phyloP scores from a whole-genome alignment of 139 green algal species.

The Nannochloris sp. region DNA sequence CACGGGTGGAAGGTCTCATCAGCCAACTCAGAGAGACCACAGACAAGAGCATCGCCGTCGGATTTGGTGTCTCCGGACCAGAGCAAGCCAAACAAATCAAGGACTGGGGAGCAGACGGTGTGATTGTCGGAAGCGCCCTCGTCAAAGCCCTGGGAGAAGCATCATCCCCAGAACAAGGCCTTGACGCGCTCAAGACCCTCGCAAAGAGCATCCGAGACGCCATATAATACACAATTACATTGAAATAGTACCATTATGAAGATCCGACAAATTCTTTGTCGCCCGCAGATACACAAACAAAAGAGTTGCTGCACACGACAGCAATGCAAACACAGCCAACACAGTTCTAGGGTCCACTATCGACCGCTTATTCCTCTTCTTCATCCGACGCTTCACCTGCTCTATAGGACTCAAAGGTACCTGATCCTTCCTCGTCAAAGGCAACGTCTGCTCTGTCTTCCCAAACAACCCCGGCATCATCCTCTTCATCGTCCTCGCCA shows the following conservation, averaged over 20 bases:
- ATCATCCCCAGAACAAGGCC: slow-evolving; percentile 39
- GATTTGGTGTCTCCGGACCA: slow-evolving; percentile 87
- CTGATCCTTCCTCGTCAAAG: slow-evolving; percentile 41
- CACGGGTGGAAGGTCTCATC: slow-evolving; percentile 76
- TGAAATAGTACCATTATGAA: not conserved
- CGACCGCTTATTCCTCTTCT: slow-evolving; percentile 18
- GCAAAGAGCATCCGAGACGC: slow-evolving; percentile 37
- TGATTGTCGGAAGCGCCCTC: slow-evolving; percentile 91
- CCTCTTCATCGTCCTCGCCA: slow-evolving; percentile 52
- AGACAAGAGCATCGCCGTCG: slow-evolving; percentile 82
- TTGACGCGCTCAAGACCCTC: slow-evolving; percentile 49
- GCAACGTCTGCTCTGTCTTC: slow-evolving; percentile 25
- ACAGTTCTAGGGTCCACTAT: slow-evolving; percentile 24
- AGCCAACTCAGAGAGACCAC: slow-evolving; percentile 57
- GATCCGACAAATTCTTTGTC: slow-evolving; percentile 2
- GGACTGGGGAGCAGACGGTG: slow-evolving; percentile 89
- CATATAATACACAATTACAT: slow-evolving; percentile 14
- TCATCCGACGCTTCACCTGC: slow-evolving; percentile 15
- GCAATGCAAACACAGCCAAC: slow-evolving; percentile 33
- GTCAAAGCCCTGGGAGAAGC: slow-evolving; percentile 79
- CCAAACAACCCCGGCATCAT: slow-evolving; percentile 55
- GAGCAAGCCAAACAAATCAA: slow-evolving; percentile 75
- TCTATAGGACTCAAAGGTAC: slow-evolving; percentile 1
- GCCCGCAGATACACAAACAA: slow-evolving; percentile 37
- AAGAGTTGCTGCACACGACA: slow-evolving; percentile 36